Evolutionary conservation across 192 early-diverging fungal genomes (phyloP), one percentile per base, ranked within the genome.

Genomic region (Tieghemiomyces parasiticus): DNA sequence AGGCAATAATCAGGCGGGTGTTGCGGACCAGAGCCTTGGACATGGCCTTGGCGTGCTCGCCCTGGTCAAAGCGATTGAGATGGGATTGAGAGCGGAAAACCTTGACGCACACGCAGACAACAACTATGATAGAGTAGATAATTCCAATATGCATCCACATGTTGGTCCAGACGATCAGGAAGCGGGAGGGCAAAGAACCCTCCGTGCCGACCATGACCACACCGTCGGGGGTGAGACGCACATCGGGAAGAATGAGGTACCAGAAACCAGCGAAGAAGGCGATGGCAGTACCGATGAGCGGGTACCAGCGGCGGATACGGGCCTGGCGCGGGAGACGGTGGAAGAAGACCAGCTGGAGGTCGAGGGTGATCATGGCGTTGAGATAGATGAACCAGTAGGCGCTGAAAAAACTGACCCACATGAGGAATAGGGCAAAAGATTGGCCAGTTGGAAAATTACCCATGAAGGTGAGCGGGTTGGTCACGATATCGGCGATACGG

Each of bases 281-380:
- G 19, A 54, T 54, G 9, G 13, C 52, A 12, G 52, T 54, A 2
- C 52, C 52, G 1, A 54, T 12, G 28, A 54, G 10, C 12, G 52
- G 52, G 28, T 54, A 54, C 52, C 52, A 54, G 52, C 52, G 52
- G 32, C 52, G 52, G 28, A 54, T 54, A 6, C 52, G 52, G 1
- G 52, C 52, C 52, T 54, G 52, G 20, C 52, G 52, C 1, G 52
- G 52, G 20, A 54, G 32, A 6, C 52, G 52, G 52, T 54, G 52
- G 52, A 54, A 54, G 32, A 54, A 54, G 1, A 54, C 52, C 52
- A 54, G 52, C 28, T 54, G 52, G 28, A 54, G 32, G 28, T 54
- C 52, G 28, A 54, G 32, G 3, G 52, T 54, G 32, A 54, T 54
- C 52, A 54, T 54, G 52, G 24, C 26, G 26, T 28, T 54, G 29